Conservation (phyloP, 2,329 filamentous ascomycete species). For the Aspergillus quadrilineatus region DNA sequence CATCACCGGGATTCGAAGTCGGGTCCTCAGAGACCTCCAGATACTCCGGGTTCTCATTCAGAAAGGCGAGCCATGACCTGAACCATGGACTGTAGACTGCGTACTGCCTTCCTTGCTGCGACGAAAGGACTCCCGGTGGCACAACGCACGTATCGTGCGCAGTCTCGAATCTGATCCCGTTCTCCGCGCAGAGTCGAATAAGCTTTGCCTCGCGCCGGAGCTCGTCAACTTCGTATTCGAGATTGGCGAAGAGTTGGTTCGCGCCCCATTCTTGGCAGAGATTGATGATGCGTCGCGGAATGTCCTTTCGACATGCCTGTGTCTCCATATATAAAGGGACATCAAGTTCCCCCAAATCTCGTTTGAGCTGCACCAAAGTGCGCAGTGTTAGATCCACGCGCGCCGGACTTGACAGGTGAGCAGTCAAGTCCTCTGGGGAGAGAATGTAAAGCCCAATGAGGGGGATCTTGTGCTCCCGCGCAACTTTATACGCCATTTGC, state of each 20-base stretch:
- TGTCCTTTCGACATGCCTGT: constrained; percentile 62
- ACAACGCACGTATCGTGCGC: constrained; percentile 83
- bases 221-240: constrained; percentile 92
- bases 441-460: constrained; percentile 76
- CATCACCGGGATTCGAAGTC: constrained; percentile 51
- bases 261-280: constrained; percentile 70
- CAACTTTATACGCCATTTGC: constrained; percentile 63
- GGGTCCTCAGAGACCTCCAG: constrained; percentile 63
- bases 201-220: constrained; percentile 71
- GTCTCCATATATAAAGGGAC: constrained; percentile 78
- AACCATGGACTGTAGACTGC: constrained; percentile 85
- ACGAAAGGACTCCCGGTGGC: constrained; percentile 66
- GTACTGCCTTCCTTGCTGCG: constrained; percentile 72
- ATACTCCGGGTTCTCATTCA: constrained; percentile 68
- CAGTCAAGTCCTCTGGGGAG: constrained; percentile 80
- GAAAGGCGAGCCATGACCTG: constrained; percentile 68
- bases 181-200: constrained; percentile 59
- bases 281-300: constrained; percentile 62
- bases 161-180: constrained; percentile 67
- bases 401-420: constrained; percentile 70
- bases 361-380: constrained; percentile 63
- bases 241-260: constrained; percentile 74
- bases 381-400: constrained; percentile 80
- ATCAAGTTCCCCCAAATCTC: constrained; percentile 66
- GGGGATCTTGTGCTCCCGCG: constrained; percentile 66